These are phyloP conservation scores for Thermochaetoides thermophila DNA, from an alignment of 495 filamentous ascomycete genomes.

Conservation along the genomic window DNA sequence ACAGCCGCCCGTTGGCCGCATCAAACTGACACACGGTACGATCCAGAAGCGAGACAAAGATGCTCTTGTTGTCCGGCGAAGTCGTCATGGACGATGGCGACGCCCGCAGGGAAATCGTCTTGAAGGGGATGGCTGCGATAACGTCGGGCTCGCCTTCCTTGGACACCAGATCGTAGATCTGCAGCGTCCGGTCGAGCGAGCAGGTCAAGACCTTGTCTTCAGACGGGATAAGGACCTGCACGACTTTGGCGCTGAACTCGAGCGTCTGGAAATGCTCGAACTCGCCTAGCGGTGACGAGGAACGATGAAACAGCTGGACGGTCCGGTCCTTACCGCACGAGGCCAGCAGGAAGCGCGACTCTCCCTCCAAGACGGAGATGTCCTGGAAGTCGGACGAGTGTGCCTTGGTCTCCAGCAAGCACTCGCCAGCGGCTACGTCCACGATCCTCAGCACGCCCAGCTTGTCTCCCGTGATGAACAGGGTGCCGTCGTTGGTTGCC, in stretches of 20 bases:
- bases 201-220: constrained; percentile 60
- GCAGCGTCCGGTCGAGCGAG: constrained; percentile 74
- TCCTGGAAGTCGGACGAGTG: constrained; percentile 78
- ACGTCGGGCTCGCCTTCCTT: constrained; percentile 51
- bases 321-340: constrained; percentile 79
- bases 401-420: constrained; percentile 56
- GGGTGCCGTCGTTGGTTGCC: constrained; percentile 41
- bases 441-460: constrained; percentile 58
- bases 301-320: constrained; percentile 66
- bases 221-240: constrained; percentile 31
- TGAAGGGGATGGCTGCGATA: constrained; percentile 60
- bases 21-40: constrained; percentile 67
- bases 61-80: constrained; percentile 44
- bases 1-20: constrained; percentile 50
- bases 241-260: constrained; percentile 33
- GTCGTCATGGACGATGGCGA: constrained; percentile 73
- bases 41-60: constrained; percentile 67
- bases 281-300: constrained; percentile 24
- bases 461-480: constrained; percentile 71
- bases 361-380: constrained; percentile 49
- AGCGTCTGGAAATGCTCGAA: constrained; percentile 38
- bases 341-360: constrained; percentile 46
- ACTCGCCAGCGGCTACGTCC: constrained; percentile 33
- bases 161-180: constrained; percentile 61
- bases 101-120: constrained; percentile 66